Evolutionary conservation across 2,329 filamentous ascomycete genomes (phyloP), one percentile per base, ranked within the genome.

Genomic region (Aureobasidium subglaciale): DNA sequence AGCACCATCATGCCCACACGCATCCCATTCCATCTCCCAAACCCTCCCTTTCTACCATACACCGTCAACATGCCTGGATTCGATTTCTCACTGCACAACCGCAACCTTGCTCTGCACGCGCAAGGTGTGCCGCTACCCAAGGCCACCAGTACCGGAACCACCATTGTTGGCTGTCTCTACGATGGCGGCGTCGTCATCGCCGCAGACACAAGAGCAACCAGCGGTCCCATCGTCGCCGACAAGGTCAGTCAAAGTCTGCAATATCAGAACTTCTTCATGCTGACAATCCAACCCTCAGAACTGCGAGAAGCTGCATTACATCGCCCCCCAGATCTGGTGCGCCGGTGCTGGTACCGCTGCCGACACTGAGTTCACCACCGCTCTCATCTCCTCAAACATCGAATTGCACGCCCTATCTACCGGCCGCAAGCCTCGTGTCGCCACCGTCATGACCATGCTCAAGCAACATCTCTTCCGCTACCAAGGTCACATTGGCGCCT

Each of bases 71-170:
- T 99, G 93, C 86, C 88, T 67, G 91, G 91, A 77, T 96, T 96
- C 82, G 91, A 97, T 78, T 99, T 99, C 82, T 95, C 90, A 74
- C 99, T 99, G 82, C 93, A 97, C 84, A 96, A 96, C 83, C 90
- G 93, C 79, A 99, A 99, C 83, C 84, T 87, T 71, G 92, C 92
- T 62, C 84, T 99, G 64, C 92, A 97, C 73, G 90, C 92, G 66
- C 85, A 87, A 74, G 95, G 95, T 65, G 87, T 97, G 52, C 93
- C 93, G 60, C 80, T 97, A 59, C 93, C 95, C 67, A 97, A 96
- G 78, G 93, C 93, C 60, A 99, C 93, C 59, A 96, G 91, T 76
- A 99, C 93, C 59, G 93, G 93, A 78, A 99, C 93, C 58, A 99
- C 93, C 62, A 99, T 99, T 75, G 93, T 99, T 50, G 93, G 93